phyloP scores from a whole-genome alignment of 257 asterid species.

The Leonotis leonurus region DNA sequence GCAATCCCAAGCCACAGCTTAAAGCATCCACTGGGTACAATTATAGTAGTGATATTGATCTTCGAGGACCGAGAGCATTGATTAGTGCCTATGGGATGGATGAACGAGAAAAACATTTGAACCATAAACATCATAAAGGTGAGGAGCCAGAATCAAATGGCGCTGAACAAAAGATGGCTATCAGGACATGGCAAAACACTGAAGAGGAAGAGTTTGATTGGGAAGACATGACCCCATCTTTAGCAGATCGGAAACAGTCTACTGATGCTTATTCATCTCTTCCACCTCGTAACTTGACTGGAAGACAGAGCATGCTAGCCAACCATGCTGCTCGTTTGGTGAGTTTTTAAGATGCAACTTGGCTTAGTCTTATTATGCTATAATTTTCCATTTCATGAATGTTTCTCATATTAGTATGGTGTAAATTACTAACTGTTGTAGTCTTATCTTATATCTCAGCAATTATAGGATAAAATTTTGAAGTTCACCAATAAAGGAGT shows the following conservation, averaged over 20 bases:
- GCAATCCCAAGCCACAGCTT: conserved; percentile 37
- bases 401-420: conserved; percentile 28
- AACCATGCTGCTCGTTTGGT: conserved; percentile 32
- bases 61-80: conserved; percentile 84
- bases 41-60: conserved; percentile 42
- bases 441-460: neutral
- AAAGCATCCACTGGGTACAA: conserved; percentile 41
- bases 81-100: conserved; percentile 96
- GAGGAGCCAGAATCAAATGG: conserved; percentile 46
- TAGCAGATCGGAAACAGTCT: conserved; percentile 40
- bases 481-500: neutral
- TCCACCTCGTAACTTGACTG: conserved; percentile 29
- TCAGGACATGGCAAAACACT: conserved; percentile 72
- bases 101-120: conserved; percentile 51
- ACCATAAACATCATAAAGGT: conserved; percentile 30
- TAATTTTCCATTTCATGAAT: too few species aligned
- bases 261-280: conserved; percentile 41
- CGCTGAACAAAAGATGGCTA: conserved; percentile 28
- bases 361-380: too few species aligned
- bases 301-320: conserved; percentile 30
- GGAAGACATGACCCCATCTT: conserved; percentile 74
- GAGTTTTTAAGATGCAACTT: conserved; percentile 39
- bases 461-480: conserved; percentile 8
- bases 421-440: neutral
- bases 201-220: conserved; percentile 98